Evolutionary conservation across 108 stramenopile species (phyloP), one percentile per base, ranked within the genome.

Genomic region (Heterococcus sp.): DNA sequence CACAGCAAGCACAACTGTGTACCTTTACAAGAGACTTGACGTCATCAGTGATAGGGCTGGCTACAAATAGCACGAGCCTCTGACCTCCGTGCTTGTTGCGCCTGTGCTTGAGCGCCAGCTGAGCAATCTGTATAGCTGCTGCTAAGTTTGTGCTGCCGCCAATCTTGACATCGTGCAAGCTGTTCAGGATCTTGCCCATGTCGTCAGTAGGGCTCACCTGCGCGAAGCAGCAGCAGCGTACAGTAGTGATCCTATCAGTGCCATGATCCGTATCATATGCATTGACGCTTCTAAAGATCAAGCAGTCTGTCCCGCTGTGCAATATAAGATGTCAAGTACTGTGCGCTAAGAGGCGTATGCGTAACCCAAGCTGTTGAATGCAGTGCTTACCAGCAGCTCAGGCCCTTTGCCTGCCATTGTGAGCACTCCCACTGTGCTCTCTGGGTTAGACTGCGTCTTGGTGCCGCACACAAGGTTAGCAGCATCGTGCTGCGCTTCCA

Each of bases 401-500:
- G 94, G 94, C 1, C 95, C 94, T 27, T 72, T 64, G 1, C 91
- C 89, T 37, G 89, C 91, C 90, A 91, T 92, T 75, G 90, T 86
- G 35, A 93, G 88, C 30, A 99, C 90, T 35, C 98, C 98, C n/a
- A 96, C 96, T 67, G 96, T 96, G 69, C 89, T 93, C 88, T 99
- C 96, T 35, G 98, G 96, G 86, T 97, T 96, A 37, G 88, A 87
- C 65, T 93, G 90, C 8, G 93, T 95, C 79, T 95, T 97, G 84
- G 90, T 87, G 29, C 91, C 92, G 73, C 93, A 93, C 75, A 98
- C 79, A 63, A 96, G 83, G 85, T 96, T 96, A 68, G 95, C 95
- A 0, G 98, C 98, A 87, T 97, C 98, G 75, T 93, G 89, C 87
- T 97, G 96, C 31, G 96, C 95, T 74, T 96, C 95, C 84, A 97